These are phyloP conservation scores for Sisymbrium altissimum DNA, from an alignment of 345 rosid genomes.

Conservation along the genomic window DNA sequence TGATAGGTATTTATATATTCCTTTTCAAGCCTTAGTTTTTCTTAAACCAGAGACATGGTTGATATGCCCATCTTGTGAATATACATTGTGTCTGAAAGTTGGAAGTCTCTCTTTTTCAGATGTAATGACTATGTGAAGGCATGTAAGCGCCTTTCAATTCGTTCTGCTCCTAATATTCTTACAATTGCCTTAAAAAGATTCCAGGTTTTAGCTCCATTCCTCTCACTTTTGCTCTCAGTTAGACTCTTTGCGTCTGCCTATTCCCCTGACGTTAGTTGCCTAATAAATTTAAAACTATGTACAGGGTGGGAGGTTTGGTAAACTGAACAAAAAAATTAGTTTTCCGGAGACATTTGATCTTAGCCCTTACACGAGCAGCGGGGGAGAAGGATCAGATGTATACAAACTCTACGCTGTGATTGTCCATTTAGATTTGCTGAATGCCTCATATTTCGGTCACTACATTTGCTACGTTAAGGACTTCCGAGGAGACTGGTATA, in stretches of 20 bases:
- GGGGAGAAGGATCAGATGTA: conserved; percentile 61
- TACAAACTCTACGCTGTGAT: conserved; percentile 92
- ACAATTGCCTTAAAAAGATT: conserved; percentile 92
- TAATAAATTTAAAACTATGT: conserved; percentile 26
- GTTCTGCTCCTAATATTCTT: conserved; percentile 80
- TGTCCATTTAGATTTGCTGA: conserved; percentile 92
- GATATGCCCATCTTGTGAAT: neutral
- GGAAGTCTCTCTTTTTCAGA: conserved; percentile 30
- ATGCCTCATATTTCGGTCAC: conserved; percentile 95
- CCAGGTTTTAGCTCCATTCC: conserved; percentile 49
- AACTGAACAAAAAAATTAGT: conserved; percentile 88
- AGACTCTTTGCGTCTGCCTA: neutral
- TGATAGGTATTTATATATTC: conserved; percentile 57
- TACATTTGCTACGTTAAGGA: conserved; percentile 89
- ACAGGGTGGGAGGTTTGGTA: conserved; percentile 96
- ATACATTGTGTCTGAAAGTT: neutral
- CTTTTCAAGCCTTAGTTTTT: conserved; percentile 9
- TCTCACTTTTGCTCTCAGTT: neutral
- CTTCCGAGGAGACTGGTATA: conserved; percentile 78
- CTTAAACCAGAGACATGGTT: neutral
- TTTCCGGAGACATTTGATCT: conserved; percentile 87
- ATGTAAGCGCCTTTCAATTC: conserved; percentile 82
- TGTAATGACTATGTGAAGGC: conserved; percentile 97
- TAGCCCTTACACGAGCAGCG: conserved; percentile 77
- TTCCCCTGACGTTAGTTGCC: neutral